phyloP scores from a whole-genome alignment of 768 basidiomycete genomes.

The Coprinopsis strossmayeri region DNA sequence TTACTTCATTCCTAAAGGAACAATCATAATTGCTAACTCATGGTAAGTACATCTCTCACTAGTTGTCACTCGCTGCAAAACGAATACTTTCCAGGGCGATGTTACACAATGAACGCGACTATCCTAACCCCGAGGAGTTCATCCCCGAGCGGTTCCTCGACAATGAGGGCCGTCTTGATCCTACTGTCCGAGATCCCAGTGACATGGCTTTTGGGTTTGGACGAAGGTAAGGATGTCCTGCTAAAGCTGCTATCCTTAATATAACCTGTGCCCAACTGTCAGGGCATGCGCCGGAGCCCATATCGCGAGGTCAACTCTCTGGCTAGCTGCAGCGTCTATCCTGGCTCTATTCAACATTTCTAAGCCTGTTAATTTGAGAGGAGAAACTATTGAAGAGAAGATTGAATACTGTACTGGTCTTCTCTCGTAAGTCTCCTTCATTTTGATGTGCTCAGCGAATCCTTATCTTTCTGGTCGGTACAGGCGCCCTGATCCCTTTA shows the following conservation, averaged over 20 bases:
- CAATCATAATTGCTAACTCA: background rate
- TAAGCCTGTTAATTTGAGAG: no score
- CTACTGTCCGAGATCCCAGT: slow-evolving; percentile 20
- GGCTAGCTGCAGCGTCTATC: slow-evolving; percentile 5
- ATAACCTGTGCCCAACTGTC: background rate
- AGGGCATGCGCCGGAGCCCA: slow-evolving; percentile 9
- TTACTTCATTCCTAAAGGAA: slow-evolving; percentile 7
- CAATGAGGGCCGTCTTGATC: slow-evolving; percentile 12
- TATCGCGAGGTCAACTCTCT: slow-evolving; percentile 3
- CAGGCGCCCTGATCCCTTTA: no score
- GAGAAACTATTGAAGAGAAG: no score
- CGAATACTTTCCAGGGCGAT: background rate
- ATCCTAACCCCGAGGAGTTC: background rate
- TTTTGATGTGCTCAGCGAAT: no score
- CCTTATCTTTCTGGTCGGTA: no score
- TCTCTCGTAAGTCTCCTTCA: no score
- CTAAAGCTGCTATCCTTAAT: no score
- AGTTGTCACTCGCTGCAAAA: background rate
- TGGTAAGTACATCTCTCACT: background rate
- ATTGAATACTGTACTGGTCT: no score
- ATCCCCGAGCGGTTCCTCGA: slow-evolving; percentile 8
- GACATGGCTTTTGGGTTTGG: slow-evolving; percentile 26
- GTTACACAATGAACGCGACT: background rate
- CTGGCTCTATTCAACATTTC: slow-evolving; percentile 14
- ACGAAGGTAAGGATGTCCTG: no score